Evolutionary conservation across 768 basidiomycete species (phyloP), one percentile per base, ranked within the genome.

Genomic region (Amanita inopinata): DNA sequence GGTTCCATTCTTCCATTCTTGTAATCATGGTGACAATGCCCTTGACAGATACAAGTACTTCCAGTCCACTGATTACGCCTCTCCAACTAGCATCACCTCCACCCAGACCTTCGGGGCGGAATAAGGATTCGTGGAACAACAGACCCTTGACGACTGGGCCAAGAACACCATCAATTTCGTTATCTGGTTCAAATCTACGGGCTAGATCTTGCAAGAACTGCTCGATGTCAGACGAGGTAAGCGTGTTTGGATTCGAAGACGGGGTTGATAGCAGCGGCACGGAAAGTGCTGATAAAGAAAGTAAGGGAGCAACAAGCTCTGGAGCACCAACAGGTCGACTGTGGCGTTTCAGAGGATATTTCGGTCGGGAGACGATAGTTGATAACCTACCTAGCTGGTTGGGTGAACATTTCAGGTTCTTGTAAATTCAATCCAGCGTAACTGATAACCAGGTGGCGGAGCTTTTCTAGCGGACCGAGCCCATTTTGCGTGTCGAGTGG

Each of bases 371-470:
- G 23, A 30, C 25, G 33, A 30, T 33, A 27, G 23, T 12, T 11
- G 45, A 36, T 35, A 18, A 65, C 74, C 46, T 59, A 87, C 91
- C 77, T 73, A 40, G 61, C 43, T 7, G 92, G 93, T 51, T 96
- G 89, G 36, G 90, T 86, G 51, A 99, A 98, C 83, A 97, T 93
- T 28, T 80, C 80, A 1, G 93, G 87, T 46, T 93, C 92, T 61
- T 93, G 90, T 7, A 99, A 66, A 17, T 75, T 84, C 36, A 97
- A 70, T 4, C 92, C 93, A 8, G 82, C 76, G 62, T 96, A 96
- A 44, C 83, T 89, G 49, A 98, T 76, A 38, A 97, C 61, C 11
- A 96, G 69, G 44, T 83, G 74, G n/a, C 83, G 80, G 27, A 86
- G 57, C 58, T 80, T 88, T 32, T 91, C 85, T 15, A 90, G 66